These are phyloP conservation scores for Leccinum huronense DNA, from an alignment of 1,284 basidiomycete genomes.

Conservation along the genomic window DNA sequence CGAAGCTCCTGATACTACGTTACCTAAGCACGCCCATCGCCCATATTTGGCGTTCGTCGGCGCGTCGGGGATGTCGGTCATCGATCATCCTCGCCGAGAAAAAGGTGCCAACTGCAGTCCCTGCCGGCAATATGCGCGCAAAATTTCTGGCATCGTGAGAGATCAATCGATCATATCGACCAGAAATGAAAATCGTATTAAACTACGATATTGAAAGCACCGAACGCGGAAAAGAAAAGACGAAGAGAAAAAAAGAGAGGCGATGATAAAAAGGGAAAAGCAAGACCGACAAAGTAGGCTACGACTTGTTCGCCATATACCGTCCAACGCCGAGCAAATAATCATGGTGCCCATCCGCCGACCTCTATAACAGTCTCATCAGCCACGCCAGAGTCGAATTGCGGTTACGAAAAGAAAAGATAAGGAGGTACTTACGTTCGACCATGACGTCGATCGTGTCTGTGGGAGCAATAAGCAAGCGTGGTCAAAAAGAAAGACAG, in stretches of 20 bases:
- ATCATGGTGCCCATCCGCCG: slow-evolving; percentile 14
- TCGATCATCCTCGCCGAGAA: no score
- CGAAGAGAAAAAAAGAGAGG: neutral
- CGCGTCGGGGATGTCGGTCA: no score
- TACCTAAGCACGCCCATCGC: no score
- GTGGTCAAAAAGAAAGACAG: neutral
- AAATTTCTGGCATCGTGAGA: neutral
- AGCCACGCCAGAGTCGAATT: neutral
- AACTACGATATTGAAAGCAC: neutral
- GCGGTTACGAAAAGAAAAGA: neutral
- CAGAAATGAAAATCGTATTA: neutral
- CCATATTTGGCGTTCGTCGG: no score
- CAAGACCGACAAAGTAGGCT: neutral
- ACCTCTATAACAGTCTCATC: slow-evolving; percentile 18
- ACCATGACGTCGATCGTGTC: slow-evolving; percentile 92
- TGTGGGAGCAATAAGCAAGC: slow-evolving; percentile 27
- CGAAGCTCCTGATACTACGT: no score
- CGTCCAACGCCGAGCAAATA: neutral
- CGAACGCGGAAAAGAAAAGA: neutral
- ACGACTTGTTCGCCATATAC: neutral
- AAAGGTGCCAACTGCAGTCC: no score
- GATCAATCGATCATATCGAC: neutral
- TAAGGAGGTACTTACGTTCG: slow-evolving; percentile 64
- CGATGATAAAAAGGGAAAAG: neutral
- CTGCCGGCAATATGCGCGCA: neutral